phyloP scores from a whole-genome alignment of 2,329 filamentous ascomycete genomes.

The Cladophialophora psammophila region DNA sequence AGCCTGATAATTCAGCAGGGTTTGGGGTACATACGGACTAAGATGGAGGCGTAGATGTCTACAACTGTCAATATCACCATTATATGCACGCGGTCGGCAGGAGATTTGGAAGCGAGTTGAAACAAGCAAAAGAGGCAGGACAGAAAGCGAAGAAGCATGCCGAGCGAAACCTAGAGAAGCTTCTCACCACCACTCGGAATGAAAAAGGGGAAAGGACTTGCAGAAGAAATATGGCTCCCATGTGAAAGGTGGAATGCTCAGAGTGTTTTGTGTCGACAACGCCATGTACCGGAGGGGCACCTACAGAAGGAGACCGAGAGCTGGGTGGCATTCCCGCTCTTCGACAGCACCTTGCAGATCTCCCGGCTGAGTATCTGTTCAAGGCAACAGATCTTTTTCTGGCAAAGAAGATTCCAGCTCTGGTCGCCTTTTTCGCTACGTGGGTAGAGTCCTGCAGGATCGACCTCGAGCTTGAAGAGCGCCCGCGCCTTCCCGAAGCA shows the following conservation, averaged over 20 bases:
- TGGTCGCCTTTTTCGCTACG: constrained; percentile 5
- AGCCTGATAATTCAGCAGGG: constrained; percentile 14
- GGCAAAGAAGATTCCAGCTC: neutral
- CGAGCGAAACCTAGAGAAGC: neutral
- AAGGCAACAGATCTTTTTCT: constrained; percentile 5
- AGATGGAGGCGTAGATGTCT: neutral
- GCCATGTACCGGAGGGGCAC: neutral
- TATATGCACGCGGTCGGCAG: constrained; percentile 26
- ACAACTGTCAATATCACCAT: constrained; percentile 6
- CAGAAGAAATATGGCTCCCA: neutral
- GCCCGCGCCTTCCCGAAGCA: neutral
- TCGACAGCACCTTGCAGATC: constrained; percentile 9
- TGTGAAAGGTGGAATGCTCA: neutral
- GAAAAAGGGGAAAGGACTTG: constrained; percentile 5
- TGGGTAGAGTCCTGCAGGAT: constrained; percentile 9
- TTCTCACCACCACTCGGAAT: constrained; percentile 23
- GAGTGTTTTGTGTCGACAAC: constrained; percentile 29
- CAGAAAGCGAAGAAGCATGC: neutral
- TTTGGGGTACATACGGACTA: constrained; percentile 5
- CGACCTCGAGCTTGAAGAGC: neutral
- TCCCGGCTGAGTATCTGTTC: constrained; percentile 20
- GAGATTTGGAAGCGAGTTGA: neutral
- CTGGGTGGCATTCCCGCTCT: constrained; percentile 25
- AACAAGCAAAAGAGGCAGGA: neutral
- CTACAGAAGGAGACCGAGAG: neutral